A percentile compares a stretch with the other conserved stretches of the same genome.
Conservation (phyloP, 768 basidiomycete species). For the Grammothele lineata region DNA sequence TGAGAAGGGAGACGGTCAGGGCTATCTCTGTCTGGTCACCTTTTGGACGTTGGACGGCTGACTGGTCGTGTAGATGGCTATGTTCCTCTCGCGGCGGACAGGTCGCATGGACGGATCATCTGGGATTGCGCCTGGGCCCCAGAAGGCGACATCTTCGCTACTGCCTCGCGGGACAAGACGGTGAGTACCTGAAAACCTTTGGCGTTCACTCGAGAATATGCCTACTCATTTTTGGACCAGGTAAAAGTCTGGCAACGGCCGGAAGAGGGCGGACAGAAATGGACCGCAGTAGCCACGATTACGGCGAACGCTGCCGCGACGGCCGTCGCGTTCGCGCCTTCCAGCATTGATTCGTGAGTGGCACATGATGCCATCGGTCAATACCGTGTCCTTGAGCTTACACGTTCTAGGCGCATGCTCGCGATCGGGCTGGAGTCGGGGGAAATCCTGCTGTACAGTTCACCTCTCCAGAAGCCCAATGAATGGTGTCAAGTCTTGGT, state of each 20-base stretch:
- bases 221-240: conserved; percentile 55
- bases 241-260: conserved; percentile 75
- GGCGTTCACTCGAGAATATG: too few species aligned
- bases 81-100: conserved; percentile 60
- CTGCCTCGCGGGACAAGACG: conserved; percentile 93
- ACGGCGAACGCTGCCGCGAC: conserved; percentile 78
- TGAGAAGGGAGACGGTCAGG: conserved; percentile 29
- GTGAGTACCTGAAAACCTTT: conserved; percentile 40
- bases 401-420: conserved; percentile 55
- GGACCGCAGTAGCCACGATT: conserved; percentile 57
- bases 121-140: conserved; percentile 92
- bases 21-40: not conserved
- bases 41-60: not conserved
- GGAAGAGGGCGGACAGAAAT: conserved; percentile 33
- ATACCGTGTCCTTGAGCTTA: too few species aligned
- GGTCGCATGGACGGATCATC: conserved; percentile 88
- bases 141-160: conserved; percentile 79
- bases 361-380: too few species aligned
- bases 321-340: conserved; percentile 60
- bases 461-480: conserved; percentile 24
- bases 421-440: conserved; percentile 88
- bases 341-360: not conserved
- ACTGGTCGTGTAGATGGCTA: conserved; percentile 40
- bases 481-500: conserved; percentile 46
- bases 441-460: conserved; percentile 58